phyloP scores from a whole-genome alignment of 306 rosid genomes.

The Quercus suber region DNA sequence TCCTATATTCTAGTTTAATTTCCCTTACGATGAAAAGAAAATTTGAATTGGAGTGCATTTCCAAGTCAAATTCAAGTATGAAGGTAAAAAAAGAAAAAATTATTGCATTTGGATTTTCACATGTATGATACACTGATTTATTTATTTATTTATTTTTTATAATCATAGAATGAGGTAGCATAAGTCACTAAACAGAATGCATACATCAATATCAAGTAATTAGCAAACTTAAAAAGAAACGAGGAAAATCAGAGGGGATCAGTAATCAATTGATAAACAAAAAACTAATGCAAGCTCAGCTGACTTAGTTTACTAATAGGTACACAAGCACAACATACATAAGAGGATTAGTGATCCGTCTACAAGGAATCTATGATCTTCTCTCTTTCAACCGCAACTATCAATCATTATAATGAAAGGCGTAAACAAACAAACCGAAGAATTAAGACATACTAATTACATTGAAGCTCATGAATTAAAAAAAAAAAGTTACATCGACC shows the following conservation, averaged over 20 bases:
- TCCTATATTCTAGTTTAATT: background rate
- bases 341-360: background rate
- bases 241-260: background rate
- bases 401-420: background rate
- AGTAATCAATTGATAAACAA: background rate
- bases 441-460: background rate
- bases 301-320: background rate
- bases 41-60: conserved; percentile 3
- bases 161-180: background rate
- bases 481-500: background rate
- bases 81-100: background rate
- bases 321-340: background rate
- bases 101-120: background rate
- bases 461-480: background rate
- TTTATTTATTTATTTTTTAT: background rate
- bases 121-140: background rate
- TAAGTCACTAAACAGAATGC: background rate
- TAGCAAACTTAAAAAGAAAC: background rate
- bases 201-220: background rate
- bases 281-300: background rate
- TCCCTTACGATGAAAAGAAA: background rate
- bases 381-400: background rate
- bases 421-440: background rate
- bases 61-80: conserved; percentile 5
- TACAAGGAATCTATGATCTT: background rate